phyloP scores from a whole-genome alignment of 1,139 yeast species.

The Insectozyma bohioensis region DNA sequence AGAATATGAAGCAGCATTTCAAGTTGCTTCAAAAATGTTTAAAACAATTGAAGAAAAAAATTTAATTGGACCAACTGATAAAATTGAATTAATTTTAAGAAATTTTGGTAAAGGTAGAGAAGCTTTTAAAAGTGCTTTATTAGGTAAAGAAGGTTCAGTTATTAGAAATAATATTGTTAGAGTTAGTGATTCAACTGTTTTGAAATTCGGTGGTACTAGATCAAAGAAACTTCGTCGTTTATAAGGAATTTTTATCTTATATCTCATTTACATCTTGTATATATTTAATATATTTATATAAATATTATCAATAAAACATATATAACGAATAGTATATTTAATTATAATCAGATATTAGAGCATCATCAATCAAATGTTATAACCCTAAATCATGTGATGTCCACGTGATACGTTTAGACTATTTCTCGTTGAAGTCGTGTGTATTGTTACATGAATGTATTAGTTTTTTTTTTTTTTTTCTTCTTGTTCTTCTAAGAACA shows the following conservation, averaged over 20 bases:
- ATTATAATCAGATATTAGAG: no score
- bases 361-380: no score
- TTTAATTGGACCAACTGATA: conserved; percentile 49
- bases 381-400: neutral
- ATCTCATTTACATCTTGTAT: conserved; percentile 6
- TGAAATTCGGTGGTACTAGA: conserved; percentile 91
- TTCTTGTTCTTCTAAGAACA: conserved; percentile 1
- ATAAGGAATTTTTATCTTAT: conserved; percentile 6
- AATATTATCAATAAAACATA: no score
- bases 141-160: conserved; percentile 82
- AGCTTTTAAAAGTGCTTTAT: conserved; percentile 80
- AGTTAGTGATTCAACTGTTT: conserved; percentile 72
- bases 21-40: conserved; percentile 74
- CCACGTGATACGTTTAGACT: conserved; percentile 4
- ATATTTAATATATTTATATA: conserved; percentile 1
- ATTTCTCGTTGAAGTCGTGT: conserved; percentile 5
- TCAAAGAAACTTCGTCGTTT: conserved; percentile 78
- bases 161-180: conserved; percentile 66
- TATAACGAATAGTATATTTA: no score
- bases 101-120: conserved; percentile 89
- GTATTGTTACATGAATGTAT: neutral
- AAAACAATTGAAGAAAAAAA: conserved; percentile 63
- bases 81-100: conserved; percentile 70
- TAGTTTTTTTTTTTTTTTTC: conserved; percentile 3
- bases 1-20: conserved; percentile 94